phyloP scores from a whole-genome alignment of 495 filamentous ascomycete genomes.

The Bacidia gigantensis region DNA sequence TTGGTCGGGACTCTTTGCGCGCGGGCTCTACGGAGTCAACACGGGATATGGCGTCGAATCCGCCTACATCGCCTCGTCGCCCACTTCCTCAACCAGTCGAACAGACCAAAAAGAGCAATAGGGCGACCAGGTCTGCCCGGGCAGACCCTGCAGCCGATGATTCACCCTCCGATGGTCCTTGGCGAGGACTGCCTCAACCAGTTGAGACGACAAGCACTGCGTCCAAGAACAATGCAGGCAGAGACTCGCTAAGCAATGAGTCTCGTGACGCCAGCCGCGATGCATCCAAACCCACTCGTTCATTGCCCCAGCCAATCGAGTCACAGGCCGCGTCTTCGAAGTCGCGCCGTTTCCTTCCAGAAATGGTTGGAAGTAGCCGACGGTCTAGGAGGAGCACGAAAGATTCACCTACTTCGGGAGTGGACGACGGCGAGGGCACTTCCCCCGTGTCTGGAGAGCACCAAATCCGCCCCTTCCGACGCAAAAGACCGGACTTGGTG shows the following conservation, averaged over 20 bases:
- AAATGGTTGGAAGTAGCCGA: slow-evolving; percentile 43
- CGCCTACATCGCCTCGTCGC: slow-evolving; percentile 7
- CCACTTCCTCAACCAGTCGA: slow-evolving; percentile 14
- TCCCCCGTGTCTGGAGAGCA: slow-evolving; percentile 11
- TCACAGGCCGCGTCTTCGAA: slow-evolving; percentile 4
- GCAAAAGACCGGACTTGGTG: slow-evolving; percentile 2
- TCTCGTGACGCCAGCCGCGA: slow-evolving; percentile 2
- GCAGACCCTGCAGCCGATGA: neutral
- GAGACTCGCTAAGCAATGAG: neutral
- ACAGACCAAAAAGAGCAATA: slow-evolving; percentile 1
- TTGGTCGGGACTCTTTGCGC: neutral
- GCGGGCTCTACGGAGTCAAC: neutral
- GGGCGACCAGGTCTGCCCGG: neutral
- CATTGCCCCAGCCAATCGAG: slow-evolving; percentile 16
- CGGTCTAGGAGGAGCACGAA: slow-evolving; percentile 34
- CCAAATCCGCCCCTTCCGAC: slow-evolving; percentile 11
- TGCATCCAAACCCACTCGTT: neutral
- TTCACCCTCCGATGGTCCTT: neutral
- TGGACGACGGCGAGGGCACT: neutral
- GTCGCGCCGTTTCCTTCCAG: slow-evolving; percentile 37
- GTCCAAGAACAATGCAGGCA: slow-evolving; percentile 13
- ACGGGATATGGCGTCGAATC: slow-evolving; percentile 3
- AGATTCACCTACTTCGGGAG: slow-evolving; percentile 13
- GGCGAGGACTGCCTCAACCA: slow-evolving; percentile 14
- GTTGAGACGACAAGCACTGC: slow-evolving; percentile 8